Percentiles rank a stretch among this genome's conserved stretches.
Evolutionary conservation across 2,329 filamentous ascomycete species (phyloP).

Genomic region (Colletotrichum tabaci): DNA sequence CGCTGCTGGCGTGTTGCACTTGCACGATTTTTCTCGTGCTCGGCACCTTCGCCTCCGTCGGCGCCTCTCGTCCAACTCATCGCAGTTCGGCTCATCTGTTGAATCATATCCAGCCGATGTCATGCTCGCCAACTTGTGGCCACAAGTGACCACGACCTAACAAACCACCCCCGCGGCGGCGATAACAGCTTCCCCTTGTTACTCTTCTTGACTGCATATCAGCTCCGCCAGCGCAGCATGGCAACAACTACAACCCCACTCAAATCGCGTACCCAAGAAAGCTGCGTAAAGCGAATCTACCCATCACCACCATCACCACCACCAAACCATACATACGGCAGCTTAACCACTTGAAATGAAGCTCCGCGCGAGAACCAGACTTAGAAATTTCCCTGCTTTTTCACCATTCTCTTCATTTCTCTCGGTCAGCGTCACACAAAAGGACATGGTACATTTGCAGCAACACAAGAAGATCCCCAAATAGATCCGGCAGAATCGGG

Average conservation of each 20-base stretch:
- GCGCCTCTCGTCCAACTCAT: neutral
- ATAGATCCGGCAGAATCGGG: neutral
- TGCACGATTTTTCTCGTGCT: too few relatives aligned
- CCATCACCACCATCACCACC: too few relatives aligned
- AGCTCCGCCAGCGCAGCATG: neutral
- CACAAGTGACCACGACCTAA: neutral
- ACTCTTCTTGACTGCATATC: neutral
- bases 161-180: neutral
- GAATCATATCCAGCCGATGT: neutral
- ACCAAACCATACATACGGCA: neutral
- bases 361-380: neutral
- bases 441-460: neutral
- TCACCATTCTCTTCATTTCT: constrained; percentile 2
- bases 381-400: neutral
- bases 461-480: constrained; percentile 8
- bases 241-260: neutral
- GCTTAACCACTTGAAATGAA: neutral
- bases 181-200: neutral
- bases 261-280: neutral
- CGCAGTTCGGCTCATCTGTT: neutral
- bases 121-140: neutral
- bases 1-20: neutral
- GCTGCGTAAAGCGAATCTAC: neutral
- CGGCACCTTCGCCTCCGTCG: neutral
- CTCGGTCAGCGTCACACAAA: neutral